A percentile compares a stretch with the other conserved stretches of the same genome.
These are phyloP conservation scores for Neurospora sp. DNA, from an alignment of 495 filamentous ascomycete genomes.

Conservation along the genomic window DNA sequence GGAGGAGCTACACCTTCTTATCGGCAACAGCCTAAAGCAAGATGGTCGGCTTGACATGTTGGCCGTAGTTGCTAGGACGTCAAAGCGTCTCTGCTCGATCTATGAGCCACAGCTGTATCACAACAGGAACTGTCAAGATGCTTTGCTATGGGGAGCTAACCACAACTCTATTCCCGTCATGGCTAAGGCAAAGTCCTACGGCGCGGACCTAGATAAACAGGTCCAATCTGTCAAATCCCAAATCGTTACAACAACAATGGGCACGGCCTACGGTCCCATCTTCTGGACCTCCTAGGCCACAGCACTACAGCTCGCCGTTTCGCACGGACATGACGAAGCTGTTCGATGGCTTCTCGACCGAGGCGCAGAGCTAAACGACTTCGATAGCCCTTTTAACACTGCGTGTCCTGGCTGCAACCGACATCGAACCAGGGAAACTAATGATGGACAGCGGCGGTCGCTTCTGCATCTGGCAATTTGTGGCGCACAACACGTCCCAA, in stretches of 20 bases:
- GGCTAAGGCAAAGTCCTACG: background rate
- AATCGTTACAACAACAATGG: no score
- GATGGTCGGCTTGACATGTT: background rate
- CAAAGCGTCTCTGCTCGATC: background rate
- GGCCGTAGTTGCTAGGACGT: background rate
- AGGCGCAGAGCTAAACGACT: background rate
- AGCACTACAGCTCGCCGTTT: background rate
- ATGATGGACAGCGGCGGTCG: background rate
- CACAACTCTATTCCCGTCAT: background rate
- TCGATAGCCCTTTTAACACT: background rate
- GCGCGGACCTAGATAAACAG: background rate
- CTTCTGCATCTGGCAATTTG: background rate
- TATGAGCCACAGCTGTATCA: background rate
- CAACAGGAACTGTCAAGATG: background rate
- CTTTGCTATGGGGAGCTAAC: background rate
- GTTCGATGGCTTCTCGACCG: background rate
- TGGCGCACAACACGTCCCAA: background rate
- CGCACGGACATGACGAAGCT: background rate
- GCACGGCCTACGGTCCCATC: no score
- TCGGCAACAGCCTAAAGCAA: background rate
- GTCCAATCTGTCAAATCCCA: background rate
- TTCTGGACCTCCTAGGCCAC: background rate
- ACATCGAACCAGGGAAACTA: background rate
- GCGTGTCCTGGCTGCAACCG: background rate
- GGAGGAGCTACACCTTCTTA: background rate